phyloP scores from a whole-genome alignment of 202 grass and related monocot genomes.

The Cymbopogon flexuosus region DNA sequence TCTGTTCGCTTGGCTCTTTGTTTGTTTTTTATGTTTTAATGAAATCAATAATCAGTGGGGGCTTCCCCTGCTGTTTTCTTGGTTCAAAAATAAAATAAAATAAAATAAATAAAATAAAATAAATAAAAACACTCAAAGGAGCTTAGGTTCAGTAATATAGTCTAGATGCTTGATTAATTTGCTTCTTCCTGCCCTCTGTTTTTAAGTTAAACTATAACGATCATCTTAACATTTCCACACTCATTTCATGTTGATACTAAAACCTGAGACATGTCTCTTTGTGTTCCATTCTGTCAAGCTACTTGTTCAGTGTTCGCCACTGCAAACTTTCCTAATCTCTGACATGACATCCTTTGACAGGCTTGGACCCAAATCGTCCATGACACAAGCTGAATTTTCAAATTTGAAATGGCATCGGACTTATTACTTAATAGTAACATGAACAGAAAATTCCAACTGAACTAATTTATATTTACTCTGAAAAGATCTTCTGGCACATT shows the following conservation, averaged over 20 bases:
- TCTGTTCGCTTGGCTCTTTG: too few relatives aligned
- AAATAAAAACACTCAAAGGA: not conserved
- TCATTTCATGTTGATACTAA: not conserved
- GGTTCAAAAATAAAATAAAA: too few relatives aligned
- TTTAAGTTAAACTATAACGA: not conserved
- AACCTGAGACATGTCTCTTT: not conserved
- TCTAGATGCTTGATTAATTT: not conserved
- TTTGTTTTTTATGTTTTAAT: too few relatives aligned
- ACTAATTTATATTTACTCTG: not conserved
- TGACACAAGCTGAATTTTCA: not conserved
- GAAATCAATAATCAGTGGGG: too few relatives aligned
- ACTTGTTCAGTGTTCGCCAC: not conserved
- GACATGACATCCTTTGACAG: not conserved
- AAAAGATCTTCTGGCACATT: not conserved
- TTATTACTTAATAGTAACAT: not conserved
- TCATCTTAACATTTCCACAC: not conserved
- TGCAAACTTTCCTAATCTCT: not conserved
- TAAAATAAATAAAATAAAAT: too few relatives aligned
- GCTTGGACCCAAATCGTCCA: not conserved
- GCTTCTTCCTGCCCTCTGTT: not conserved
- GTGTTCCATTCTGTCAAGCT: not conserved
- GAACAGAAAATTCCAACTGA: constrained; percentile 3
- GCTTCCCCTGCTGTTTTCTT: too few relatives aligned
- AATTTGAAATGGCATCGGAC: not conserved
- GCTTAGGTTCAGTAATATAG: not conserved